These are phyloP conservation scores for Euclidium syriacum DNA, from an alignment of 345 rosid genomes.

Conservation along the genomic window DNA sequence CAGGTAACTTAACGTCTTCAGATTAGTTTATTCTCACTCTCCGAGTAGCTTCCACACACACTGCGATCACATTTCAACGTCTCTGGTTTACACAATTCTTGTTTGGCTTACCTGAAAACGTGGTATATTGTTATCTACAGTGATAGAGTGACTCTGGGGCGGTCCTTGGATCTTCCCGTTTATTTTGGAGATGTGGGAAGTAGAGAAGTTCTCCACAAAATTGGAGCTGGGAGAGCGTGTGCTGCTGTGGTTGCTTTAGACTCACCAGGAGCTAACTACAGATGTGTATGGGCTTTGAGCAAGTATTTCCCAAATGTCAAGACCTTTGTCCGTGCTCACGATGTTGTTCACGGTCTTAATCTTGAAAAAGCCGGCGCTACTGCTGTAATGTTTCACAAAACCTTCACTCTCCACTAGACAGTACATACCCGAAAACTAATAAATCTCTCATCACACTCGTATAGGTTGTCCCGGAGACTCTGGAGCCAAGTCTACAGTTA, in stretches of 20 bases:
- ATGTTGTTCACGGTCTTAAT: conserved; percentile 92
- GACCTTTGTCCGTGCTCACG: conserved; percentile 97
- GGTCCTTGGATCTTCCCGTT: conserved; percentile 95
- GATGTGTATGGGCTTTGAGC: conserved; percentile 99
- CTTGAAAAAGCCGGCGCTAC: conserved; percentile 97
- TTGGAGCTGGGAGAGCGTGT: conserved; percentile 96
- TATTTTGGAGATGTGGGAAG: conserved; percentile 99
- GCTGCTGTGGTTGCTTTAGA: conserved; percentile 95
- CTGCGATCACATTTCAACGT: not conserved
- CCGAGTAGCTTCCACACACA: not conserved
- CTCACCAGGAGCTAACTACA: conserved; percentile 95
- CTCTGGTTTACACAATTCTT: not conserved
- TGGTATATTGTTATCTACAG: conserved; percentile 41
- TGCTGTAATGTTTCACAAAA: conserved; percentile 54
- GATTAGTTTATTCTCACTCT: conserved; percentile 5
- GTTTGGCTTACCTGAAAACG: conserved; percentile 5
- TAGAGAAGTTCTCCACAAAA: conserved; percentile 96
- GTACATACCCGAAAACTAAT: not conserved
- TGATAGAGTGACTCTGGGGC: conserved; percentile 91
- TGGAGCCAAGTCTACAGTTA: conserved; percentile 97
- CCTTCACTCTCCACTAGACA: not conserved
- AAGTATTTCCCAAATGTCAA: conserved; percentile 94
- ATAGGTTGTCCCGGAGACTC: conserved; percentile 99
- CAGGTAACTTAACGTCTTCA: conserved; percentile 54
- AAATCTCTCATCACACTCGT: conserved; percentile 2